A percentile compares a stretch with the other conserved stretches of the same genome.
Evolutionary conservation across 2,329 filamentous ascomycete species (phyloP).

Genomic region (Phaeosphaeria sp.): DNA sequence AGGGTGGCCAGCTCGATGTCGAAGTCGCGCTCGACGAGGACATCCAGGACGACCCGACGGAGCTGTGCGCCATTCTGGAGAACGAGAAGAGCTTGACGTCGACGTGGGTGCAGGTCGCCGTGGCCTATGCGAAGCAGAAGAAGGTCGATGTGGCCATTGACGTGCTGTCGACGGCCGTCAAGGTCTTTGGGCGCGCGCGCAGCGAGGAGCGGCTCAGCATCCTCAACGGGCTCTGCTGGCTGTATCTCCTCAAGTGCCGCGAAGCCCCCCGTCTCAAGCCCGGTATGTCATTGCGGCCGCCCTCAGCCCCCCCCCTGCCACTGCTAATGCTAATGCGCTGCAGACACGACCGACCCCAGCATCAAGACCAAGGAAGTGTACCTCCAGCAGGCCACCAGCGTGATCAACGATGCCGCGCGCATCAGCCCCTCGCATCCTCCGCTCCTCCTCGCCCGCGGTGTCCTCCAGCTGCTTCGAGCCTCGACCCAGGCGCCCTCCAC

Average conservation of each 20-base stretch:
- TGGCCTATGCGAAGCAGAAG: constrained; percentile 95
- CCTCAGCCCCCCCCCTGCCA: neutral
- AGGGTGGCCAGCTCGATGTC: constrained; percentile 73
- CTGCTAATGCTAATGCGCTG: constrained; percentile 9
- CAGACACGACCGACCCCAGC: constrained; percentile 64
- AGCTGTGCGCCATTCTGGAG: constrained; percentile 93
- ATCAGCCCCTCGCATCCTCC: constrained; percentile 93
- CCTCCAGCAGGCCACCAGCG: constrained; percentile 86
- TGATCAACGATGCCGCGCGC: constrained; percentile 92
- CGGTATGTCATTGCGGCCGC: constrained; percentile 46
- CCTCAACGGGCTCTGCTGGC: constrained; percentile 85
- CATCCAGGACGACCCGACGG: constrained; percentile 89
- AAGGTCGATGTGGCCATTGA: constrained; percentile 85
- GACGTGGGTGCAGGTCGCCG: constrained; percentile 97
- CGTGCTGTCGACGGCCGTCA: constrained; percentile 74
- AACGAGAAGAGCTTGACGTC: constrained; percentile 90
- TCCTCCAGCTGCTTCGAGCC: constrained; percentile 85
- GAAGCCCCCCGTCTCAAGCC: constrained; percentile 73
- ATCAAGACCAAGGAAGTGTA: constrained; percentile 93
- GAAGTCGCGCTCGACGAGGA: constrained; percentile 88
- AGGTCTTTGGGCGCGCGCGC: constrained; percentile 72
- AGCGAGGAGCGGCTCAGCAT: constrained; percentile 86
- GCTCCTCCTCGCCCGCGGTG: constrained; percentile 88
- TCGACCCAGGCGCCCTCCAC: constrained; percentile 82
- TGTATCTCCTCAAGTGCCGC: constrained; percentile 88